These are phyloP conservation scores for Rhodamnia rubescens DNA, from an alignment of 345 rosid species.

Conservation along the genomic window DNA sequence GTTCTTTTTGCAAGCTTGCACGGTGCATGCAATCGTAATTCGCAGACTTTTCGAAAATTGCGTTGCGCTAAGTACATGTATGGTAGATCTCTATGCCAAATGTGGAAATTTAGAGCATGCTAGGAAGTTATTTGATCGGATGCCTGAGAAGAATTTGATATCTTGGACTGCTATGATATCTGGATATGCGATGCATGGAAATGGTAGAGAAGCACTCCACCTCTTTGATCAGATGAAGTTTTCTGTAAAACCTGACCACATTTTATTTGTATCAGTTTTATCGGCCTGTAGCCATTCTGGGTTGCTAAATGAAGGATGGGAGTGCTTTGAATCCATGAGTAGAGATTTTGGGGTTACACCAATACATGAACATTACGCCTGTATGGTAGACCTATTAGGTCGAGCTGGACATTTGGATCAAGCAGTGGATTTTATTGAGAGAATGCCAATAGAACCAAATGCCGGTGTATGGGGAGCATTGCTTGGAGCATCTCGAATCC, in stretches of 20 bases:
- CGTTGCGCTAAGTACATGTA: conserved; percentile 8
- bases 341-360: conserved; percentile 28
- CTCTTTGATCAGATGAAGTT: conserved; percentile 31
- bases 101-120: conserved; percentile 25
- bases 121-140: neutral
- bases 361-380: conserved; percentile 28
- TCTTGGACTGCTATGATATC: neutral
- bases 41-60: conserved; percentile 4
- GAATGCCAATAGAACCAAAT: conserved; percentile 31
- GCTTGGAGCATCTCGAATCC: conserved; percentile 41
- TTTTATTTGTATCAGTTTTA: conserved; percentile 16
- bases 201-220: conserved; percentile 24
- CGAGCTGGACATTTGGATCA: conserved; percentile 32
- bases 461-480: conserved; percentile 36
- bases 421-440: conserved; percentile 27
- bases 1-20: conserved; percentile 10
- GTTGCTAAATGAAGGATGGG: conserved; percentile 38
- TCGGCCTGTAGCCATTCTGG: conserved; percentile 48
- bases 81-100: conserved; percentile 18
- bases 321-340: conserved; percentile 31
- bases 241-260: conserved; percentile 25
- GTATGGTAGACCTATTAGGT: conserved; percentile 47
- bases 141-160: neutral
- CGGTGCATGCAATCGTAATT: conserved; percentile 4
- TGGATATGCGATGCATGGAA: conserved; percentile 31